These are phyloP conservation scores for Aspergillus novoparasiticus DNA, from an alignment of 2,329 filamentous ascomycete species.

Conservation along the genomic window DNA sequence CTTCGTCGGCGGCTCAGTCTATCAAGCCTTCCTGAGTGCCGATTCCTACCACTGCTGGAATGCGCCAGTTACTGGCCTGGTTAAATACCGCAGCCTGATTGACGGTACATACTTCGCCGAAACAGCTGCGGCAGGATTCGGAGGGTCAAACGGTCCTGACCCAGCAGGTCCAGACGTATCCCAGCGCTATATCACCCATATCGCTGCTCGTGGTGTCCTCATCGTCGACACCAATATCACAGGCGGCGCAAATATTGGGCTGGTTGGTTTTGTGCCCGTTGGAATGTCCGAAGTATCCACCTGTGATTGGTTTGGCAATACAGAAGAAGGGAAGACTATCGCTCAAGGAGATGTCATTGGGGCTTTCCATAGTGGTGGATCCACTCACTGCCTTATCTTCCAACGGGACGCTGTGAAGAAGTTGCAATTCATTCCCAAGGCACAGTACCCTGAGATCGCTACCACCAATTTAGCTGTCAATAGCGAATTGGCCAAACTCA, in stretches of 20 bases:
- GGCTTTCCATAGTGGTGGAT: slow-evolving; percentile 10
- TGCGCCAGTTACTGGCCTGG: background rate
- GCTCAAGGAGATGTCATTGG: slow-evolving; percentile 1
- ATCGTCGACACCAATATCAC: background rate
- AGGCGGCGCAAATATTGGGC: background rate
- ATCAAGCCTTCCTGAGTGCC: background rate
- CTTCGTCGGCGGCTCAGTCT: background rate
- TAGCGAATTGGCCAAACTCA: background rate
- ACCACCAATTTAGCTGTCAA: background rate
- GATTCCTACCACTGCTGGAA: background rate
- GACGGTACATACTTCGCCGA: background rate
- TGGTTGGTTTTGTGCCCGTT: background rate
- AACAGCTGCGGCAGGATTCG: background rate
- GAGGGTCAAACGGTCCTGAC: background rate
- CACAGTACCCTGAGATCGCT: background rate
- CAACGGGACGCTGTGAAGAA: background rate
- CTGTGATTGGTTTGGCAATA: background rate
- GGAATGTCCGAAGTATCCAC: background rate
- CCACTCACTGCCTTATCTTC: slow-evolving; percentile 10
- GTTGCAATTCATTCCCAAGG: background rate
- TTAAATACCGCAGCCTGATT: background rate
- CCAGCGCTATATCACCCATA: background rate
- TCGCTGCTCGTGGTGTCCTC: background rate
- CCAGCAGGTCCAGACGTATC: background rate
- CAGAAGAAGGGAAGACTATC: background rate